Conservation (phyloP, 2,329 filamentous ascomycete genomes). For the Paecilomyces fulvus region DNA sequence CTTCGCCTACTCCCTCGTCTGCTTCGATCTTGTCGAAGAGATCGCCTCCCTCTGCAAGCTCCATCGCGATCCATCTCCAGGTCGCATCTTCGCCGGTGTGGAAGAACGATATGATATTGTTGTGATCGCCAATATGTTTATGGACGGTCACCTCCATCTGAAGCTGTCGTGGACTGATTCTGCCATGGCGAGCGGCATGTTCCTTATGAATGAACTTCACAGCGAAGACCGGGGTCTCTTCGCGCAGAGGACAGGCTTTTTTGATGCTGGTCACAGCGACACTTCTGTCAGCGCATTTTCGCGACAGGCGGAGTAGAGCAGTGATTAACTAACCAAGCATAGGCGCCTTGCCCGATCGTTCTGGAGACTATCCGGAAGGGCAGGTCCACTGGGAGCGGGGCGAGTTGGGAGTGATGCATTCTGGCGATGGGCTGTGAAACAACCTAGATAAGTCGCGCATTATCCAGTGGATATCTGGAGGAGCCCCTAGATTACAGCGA, state of each 20-base stretch:
- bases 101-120: constrained; percentile 91
- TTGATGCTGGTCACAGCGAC: constrained; percentile 58
- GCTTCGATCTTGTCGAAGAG: constrained; percentile 99
- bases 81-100: constrained; percentile 72
- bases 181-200: constrained; percentile 81
- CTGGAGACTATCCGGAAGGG: constrained; percentile 94
- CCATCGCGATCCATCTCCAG: constrained; percentile 99
- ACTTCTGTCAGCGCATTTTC: background rate
- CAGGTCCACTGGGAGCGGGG: constrained; percentile 72
- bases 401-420: constrained; percentile 73
- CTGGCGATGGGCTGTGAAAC: constrained; percentile 16
- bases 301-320: background rate
- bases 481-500: background rate
- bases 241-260: constrained; percentile 71
- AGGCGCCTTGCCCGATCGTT: constrained; percentile 92
- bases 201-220: constrained; percentile 99
- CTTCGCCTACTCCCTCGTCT: constrained; percentile 85
- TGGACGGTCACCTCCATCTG: constrained; percentile 88
- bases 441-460: background rate
- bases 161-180: constrained; percentile 80
- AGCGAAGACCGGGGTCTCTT: constrained; percentile 71
- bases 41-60: constrained; percentile 89
- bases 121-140: constrained; percentile 76
- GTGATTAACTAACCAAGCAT: constrained; percentile 67
- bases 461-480: background rate